Conservation (phyloP, 345 rosid species). For the Noccaea bulbosa region DNA sequence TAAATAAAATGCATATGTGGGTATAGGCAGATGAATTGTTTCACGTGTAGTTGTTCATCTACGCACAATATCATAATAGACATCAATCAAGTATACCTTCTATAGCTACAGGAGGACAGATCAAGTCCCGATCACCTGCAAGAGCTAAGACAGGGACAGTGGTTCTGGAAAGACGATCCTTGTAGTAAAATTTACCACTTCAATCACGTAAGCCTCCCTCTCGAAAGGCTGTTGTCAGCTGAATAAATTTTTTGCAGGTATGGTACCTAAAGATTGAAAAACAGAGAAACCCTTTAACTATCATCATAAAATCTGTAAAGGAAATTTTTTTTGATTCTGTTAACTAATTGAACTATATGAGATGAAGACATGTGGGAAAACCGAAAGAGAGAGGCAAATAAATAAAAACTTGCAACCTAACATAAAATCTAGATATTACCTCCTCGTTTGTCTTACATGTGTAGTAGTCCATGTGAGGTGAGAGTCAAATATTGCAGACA, state of each 20-base stretch:
- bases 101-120: slow-evolving; percentile 94
- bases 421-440: no score
- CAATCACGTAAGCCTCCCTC: slow-evolving; percentile 85
- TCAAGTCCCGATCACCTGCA: slow-evolving; percentile 90
- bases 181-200: slow-evolving; percentile 74
- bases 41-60: slow-evolving; percentile 16
- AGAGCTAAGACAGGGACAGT: slow-evolving; percentile 80
- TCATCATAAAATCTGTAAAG: slow-evolving; percentile 2
- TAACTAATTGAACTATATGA: no score
- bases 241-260: slow-evolving; percentile 89
- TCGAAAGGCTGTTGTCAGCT: slow-evolving; percentile 89
- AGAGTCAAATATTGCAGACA: no score
- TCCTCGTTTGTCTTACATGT: no score
- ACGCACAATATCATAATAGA: slow-evolving; percentile 13
- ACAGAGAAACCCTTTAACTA: slow-evolving; percentile 23
- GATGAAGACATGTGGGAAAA: no score
- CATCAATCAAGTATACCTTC: slow-evolving; percentile 54
- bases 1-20: neutral
- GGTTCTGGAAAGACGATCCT: slow-evolving; percentile 62
- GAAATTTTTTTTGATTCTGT: no score
- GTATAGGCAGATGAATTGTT: neutral
- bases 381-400: no score
- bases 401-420: no score
- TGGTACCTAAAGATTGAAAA: slow-evolving; percentile 63
- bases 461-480: no score